phyloP scores from a whole-genome alignment of 148 eudicot species.

The Cornus suecica region DNA sequence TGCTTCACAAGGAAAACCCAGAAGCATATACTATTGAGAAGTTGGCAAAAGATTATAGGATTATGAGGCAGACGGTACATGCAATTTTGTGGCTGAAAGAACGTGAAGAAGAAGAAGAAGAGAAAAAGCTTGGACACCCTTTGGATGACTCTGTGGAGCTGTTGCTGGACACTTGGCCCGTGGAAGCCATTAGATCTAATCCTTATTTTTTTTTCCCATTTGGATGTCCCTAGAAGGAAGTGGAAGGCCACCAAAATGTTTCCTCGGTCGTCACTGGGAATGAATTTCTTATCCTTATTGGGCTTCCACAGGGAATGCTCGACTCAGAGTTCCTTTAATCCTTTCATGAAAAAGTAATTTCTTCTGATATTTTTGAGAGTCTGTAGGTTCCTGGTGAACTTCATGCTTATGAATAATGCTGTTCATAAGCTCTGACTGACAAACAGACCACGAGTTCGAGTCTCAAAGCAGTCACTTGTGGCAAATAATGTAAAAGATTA shows the following conservation, averaged over 20 bases:
- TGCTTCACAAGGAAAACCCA: conserved; percentile 77
- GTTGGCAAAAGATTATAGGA: conserved; percentile 73
- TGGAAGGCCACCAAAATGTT: too few relatives aligned
- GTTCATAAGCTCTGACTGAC: too few relatives aligned
- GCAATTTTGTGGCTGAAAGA: conserved; percentile 92
- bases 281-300: too few relatives aligned
- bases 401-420: too few relatives aligned
- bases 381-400: too few relatives aligned
- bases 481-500: too few relatives aligned
- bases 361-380: background rate
- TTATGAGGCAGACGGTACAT: conserved; percentile 90
- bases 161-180: conserved; percentile 70
- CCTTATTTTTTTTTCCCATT: background rate
- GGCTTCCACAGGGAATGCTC: too few relatives aligned
- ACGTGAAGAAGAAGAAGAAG: conserved; percentile 76
- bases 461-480: too few relatives aligned
- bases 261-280: too few relatives aligned
- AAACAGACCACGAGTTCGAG: too few relatives aligned
- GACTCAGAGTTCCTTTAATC: too few relatives aligned
- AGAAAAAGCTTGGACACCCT: conserved; percentile 71
- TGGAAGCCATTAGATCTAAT: conserved; percentile 41
- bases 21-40: conserved; percentile 70
- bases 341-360: background rate
- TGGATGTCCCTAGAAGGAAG: too few relatives aligned
- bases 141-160: conserved; percentile 86